Percentiles rank a stretch among this genome's conserved stretches.
These are phyloP conservation scores for Paramecium primaurelia DNA, from an alignment of 73 alveolate genomes.

Conservation along the genomic window DNA sequence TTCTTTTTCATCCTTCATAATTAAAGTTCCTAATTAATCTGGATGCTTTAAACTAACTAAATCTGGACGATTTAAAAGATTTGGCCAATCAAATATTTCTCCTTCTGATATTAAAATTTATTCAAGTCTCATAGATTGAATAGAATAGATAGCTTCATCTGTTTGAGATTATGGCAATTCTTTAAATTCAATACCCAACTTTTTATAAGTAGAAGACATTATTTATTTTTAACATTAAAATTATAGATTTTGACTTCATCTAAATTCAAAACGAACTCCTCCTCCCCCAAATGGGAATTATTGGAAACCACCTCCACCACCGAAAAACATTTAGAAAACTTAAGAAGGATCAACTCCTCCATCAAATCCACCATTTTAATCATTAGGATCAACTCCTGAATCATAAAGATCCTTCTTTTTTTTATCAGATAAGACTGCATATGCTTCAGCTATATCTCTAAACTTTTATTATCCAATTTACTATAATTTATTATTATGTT, in stretches of 20 bases:
- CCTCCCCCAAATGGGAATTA: slow-evolving; percentile 3
- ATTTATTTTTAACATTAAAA: not conserved
- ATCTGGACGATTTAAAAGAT: not conserved
- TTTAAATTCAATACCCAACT: not conserved
- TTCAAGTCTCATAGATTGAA: not conserved
- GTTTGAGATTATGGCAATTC: not conserved
- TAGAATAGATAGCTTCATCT: not conserved
- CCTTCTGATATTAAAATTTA: not conserved
- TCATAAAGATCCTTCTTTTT: slow-evolving; percentile 89
- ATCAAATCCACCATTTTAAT: slow-evolving; percentile 75
- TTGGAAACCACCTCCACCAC: slow-evolving; percentile 90
- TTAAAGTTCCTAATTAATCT: not conserved
- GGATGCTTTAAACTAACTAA: not conserved
- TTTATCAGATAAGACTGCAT: slow-evolving; percentile 91
- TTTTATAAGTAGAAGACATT: slow-evolving; percentile 15
- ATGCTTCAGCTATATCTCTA: slow-evolving; percentile 96
- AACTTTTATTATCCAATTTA: slow-evolving; percentile 89
- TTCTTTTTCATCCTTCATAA: not conserved
- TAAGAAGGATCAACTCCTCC: slow-evolving; percentile 91
- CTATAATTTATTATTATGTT: slow-evolving; percentile 25
- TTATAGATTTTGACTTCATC: not conserved
- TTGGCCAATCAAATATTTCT: slow-evolving; percentile 11
- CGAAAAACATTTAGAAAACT: slow-evolving; percentile 94
- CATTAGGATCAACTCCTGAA: slow-evolving; percentile 91
- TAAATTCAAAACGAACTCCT: slow-evolving; percentile 33